Base-by-base conservation (phyloP, 2,329 filamentous ascomycete genomes). In the Fusarium beomiforme region DNA sequence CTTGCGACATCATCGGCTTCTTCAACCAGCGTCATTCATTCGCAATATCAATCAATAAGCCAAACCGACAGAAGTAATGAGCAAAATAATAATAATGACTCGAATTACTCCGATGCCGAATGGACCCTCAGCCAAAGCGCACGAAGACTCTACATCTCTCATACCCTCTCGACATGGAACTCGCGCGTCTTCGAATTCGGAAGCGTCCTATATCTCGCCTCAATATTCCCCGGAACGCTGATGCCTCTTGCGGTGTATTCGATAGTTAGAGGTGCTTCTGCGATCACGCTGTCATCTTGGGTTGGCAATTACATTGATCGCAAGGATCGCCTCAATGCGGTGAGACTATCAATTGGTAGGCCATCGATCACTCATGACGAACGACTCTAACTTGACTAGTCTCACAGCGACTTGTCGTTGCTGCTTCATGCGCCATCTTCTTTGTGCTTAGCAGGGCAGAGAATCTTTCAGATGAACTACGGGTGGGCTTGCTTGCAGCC, bases 221-320 rank as follows among this genome's bases (percentile, higher is more conserved):
- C 83, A 2, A 84, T 88, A 47, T 90, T 84, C 71, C 86, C 86
- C 0, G 80, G 83, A 1, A 92, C 90, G 0, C 81, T 94, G 24
- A 83, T 92, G 24, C 91, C 89, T 37, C 85, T 90, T 60, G 93
- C 91, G 0, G 80, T 91, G n/a, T 94, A 93, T 75, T 91, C 91
- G 0, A 80, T 93, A 10, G 82, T 85, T 8, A 87, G 92, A 24
- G 85, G 87, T 9, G 79, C 84, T 0, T 83, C 88, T 1, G 90
- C 89, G 0, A 86, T 91, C 7, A 31, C 89, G 1, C 80, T 92
- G 10, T 87, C 90, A 0, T 86, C 88, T 16, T 82, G 82, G 47
- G 78, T 93, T 9, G 92, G 92, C 3, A 75, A 77, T 3, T 84
- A 83, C 41, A 87, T 94, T 39, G 92, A 94, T 77, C 79, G 68